phyloP scores from a whole-genome alignment of 345 rosid genomes.

The Euphorbia pulcherrima region DNA sequence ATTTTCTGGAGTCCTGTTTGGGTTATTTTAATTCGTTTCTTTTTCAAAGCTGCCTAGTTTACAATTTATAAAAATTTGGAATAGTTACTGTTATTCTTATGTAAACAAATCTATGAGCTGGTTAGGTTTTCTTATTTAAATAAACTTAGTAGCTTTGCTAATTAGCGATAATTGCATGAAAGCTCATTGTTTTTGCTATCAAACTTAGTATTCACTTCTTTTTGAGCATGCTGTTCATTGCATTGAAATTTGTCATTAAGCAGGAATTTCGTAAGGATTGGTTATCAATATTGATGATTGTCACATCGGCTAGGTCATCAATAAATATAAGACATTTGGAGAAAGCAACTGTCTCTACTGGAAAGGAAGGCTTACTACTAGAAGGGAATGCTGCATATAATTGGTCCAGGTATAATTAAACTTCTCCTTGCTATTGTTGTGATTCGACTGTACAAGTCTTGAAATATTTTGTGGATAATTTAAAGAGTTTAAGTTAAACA shows the following conservation, averaged over 20 bases:
- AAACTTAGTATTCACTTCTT: constrained; percentile 4
- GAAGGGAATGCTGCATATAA: constrained; percentile 98
- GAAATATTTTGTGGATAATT: background rate
- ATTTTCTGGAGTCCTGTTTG: no score
- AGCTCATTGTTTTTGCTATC: background rate
- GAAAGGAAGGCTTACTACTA: constrained; percentile 95
- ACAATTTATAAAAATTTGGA: no score
- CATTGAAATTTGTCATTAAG: constrained; percentile 22
- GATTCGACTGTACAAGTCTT: background rate
- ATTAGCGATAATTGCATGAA: no score
- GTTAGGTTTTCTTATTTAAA: background rate
- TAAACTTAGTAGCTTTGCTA: background rate
- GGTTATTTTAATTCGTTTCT: no score
- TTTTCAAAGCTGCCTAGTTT: no score
- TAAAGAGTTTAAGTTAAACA: background rate
- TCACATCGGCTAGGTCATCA: constrained; percentile 91
- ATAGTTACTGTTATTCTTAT: no score
- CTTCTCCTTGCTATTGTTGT: constrained; percentile 15
- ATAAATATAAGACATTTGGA: constrained; percentile 95
- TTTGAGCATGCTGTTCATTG: constrained; percentile 2
- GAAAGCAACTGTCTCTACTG: constrained; percentile 97
- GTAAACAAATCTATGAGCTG: no score
- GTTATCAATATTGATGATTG: constrained; percentile 91
- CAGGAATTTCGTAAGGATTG: constrained; percentile 98
- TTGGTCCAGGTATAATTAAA: constrained; percentile 79